Evolutionary conservation across 1,284 basidiomycete species (phyloP).

Genomic region (Ceratobasidium sp.): DNA sequence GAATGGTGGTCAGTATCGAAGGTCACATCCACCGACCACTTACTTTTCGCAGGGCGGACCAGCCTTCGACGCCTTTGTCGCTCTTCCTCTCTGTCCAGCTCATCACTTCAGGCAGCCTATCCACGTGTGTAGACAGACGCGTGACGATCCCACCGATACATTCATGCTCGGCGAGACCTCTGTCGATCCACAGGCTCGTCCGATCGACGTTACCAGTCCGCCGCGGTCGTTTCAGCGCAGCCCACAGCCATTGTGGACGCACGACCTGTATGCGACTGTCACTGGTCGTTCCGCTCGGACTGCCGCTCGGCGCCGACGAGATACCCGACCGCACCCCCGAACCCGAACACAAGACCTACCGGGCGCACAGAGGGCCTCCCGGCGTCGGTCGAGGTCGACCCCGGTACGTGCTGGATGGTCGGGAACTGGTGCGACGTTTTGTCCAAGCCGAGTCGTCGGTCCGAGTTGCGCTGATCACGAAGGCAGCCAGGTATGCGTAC

Average conservation of each 20-base stretch:
- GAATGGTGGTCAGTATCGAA: too few relatives aligned
- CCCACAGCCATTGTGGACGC: not conserved
- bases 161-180: not conserved
- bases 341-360: not conserved
- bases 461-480: conserved; percentile 3
- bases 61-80: not conserved
- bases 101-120: conserved; percentile 13
- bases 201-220: not conserved
- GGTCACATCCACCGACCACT: too few relatives aligned
- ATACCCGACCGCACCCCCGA: not conserved
- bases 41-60: not conserved
- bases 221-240: conserved; percentile 2
- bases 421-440: conserved; percentile 3
- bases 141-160: not conserved
- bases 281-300: not conserved
- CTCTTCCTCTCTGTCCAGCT: not conserved
- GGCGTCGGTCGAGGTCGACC: conserved; percentile 6
- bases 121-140: conserved; percentile 8
- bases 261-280: not conserved
- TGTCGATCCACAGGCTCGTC: not conserved
- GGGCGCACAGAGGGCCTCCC: conserved; percentile 11
- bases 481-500: not conserved
- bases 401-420: not conserved
- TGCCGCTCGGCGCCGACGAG: conserved; percentile 11
- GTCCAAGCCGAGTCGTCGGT: not conserved